Base-by-base conservation (phyloP, 2,329 filamentous ascomycete genomes). In the Neonectria hederae region DNA sequence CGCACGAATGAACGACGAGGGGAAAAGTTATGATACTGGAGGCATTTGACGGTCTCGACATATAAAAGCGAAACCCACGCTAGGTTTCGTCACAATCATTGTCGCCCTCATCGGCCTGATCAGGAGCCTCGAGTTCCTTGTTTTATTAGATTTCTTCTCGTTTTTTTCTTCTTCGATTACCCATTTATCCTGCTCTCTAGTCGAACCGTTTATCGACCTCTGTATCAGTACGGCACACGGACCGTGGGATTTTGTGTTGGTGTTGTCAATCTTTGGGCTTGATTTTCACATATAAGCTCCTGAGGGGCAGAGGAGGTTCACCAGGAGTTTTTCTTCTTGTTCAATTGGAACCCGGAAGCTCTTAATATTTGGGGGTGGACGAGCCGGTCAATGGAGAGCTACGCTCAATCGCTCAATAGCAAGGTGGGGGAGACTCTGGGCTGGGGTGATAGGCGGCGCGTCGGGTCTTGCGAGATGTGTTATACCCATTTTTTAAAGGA, bases 401-500 rank as follows among this genome's bases (percentile, higher is more conserved):
- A 22, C 54, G 59, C 48, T 43, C 54, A 59, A 49, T 40, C 30
- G 62, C 40, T 45, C 52, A 42, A 30, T 51, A 32, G 30, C 19
- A 51, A 19, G 30, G 48, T 51, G 28, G 26, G 40, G 26, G 24
- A 40, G 38, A 43, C 43, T 19, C 19, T n/a, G 35, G 53, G 35
- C 14, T 4, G 24, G 10, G 42, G 45, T 30, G 48, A 40, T 19
- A 58, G 54, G 54, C 45, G 54, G 54, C 54, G 57, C 26, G 38
- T 45, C 35, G 52, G 55, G 53, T 63, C 56, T 69, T 74, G 67
- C 30, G 59, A 65, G 73, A 67, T 64, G 75, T 73, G 75, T 76
- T 76, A 76, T 76, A 76, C 75, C 75, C 75, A 74, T 72, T 75
- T 76, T 65, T 66, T 68, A 66, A 65, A 58, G 51, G 54, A 42